These are phyloP conservation scores for Colletotrichum falcatum DNA, from an alignment of 2,329 filamentous ascomycete genomes.

Conservation along the genomic window DNA sequence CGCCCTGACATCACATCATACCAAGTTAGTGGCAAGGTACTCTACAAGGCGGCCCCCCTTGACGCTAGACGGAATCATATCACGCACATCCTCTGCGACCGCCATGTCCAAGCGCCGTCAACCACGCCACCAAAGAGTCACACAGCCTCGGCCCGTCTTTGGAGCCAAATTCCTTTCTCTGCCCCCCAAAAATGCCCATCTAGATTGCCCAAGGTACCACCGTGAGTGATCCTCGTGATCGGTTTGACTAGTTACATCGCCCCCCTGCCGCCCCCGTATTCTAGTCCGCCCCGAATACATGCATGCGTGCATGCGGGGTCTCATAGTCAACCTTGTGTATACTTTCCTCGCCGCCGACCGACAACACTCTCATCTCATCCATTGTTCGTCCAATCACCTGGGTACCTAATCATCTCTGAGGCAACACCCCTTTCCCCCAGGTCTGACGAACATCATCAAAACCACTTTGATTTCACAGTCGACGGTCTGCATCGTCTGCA, in stretches of 20 bases:
- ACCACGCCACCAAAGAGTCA: background rate
- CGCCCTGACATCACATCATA: background rate
- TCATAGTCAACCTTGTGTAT: background rate
- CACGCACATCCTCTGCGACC: background rate
- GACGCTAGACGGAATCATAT: background rate
- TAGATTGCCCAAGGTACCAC: background rate
- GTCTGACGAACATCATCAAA: background rate
- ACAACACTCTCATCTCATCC: background rate
- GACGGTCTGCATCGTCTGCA: no score
- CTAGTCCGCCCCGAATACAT: background rate
- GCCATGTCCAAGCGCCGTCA: background rate
- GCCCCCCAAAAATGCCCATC: no score
- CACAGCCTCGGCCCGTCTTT: conserved; percentile 12
- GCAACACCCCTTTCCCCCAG: no score
- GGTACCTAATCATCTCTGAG: background rate
- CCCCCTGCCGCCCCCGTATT: background rate
- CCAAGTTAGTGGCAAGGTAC: no score
- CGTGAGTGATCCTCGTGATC: background rate
- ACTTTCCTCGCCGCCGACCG: background rate
- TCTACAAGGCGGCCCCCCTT: no score
- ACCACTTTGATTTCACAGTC: no score
- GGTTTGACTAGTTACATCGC: background rate
- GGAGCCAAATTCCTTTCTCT: no score
- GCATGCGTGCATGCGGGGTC: background rate
- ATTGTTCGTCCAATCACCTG: background rate